Evolutionary conservation across 108 stramenopile species (phyloP).

Genomic region (Epithemia pelagica): DNA sequence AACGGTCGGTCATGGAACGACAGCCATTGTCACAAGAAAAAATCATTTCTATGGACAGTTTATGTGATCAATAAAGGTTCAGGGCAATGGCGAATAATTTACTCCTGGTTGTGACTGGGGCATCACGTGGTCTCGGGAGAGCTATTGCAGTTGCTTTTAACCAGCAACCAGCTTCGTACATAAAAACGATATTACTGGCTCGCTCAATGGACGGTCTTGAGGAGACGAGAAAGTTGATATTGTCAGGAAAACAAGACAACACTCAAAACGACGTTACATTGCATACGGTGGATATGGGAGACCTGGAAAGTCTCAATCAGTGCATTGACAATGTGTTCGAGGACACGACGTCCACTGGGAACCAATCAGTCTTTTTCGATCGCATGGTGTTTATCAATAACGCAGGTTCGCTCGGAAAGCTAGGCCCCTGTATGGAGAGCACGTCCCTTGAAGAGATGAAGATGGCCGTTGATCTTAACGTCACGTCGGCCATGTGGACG

Average conservation of each 20-base stretch:
- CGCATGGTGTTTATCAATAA: constrained; percentile 65
- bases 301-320: constrained; percentile 42
- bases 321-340: constrained; percentile 34
- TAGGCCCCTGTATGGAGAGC: constrained; percentile 39
- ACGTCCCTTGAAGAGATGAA: constrained; percentile 36
- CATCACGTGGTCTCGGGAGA: constrained; percentile 64
- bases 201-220: constrained; percentile 40
- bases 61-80: no score
- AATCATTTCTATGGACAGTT: no score
- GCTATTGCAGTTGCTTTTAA: constrained; percentile 43
- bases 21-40: no score
- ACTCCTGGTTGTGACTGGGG: constrained; percentile 50
- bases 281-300: constrained; percentile 50
- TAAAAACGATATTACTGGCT: constrained; percentile 35
- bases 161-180: background rate
- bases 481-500: constrained; percentile 57
- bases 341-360: background rate
- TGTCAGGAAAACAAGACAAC: background rate
- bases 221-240: constrained; percentile 28
- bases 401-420: constrained; percentile 55
- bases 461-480: constrained; percentile 55
- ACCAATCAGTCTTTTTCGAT: constrained; percentile 17
- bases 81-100: constrained; percentile 1
- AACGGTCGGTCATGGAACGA: no score
- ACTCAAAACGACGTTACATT: constrained; percentile 17